These are phyloP conservation scores for Daldinia sp. DNA, from an alignment of 2,329 filamentous ascomycete genomes.

Conservation along the genomic window DNA sequence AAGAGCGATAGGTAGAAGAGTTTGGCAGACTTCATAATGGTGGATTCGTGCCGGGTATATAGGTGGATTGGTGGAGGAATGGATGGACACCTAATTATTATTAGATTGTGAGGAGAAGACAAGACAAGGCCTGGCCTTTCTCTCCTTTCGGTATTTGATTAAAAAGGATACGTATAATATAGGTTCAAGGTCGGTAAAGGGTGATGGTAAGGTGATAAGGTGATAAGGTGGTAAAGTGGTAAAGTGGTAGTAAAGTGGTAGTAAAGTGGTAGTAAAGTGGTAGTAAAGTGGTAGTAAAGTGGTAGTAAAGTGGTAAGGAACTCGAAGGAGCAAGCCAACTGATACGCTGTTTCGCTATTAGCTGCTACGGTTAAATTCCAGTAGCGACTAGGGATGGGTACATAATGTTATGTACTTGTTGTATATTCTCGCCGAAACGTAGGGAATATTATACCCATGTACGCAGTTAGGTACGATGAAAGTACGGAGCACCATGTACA, in stretches of 20 bases:
- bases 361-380: conserved; percentile 35
- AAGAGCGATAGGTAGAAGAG: conserved; percentile 66
- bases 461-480: neutral
- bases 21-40: conserved; percentile 61
- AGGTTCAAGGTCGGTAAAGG: no score
- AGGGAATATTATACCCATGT: no score
- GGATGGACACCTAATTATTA: conserved; percentile 30
- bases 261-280: conserved; percentile 5
- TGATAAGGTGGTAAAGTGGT: neutral
- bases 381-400: conserved; percentile 20
- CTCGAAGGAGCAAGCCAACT: conserved; percentile 6
- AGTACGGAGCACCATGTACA: neutral
- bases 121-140: conserved; percentile 22
- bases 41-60: conserved; percentile 33
- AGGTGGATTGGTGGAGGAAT: conserved; percentile 14
- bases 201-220: conserved; percentile 14
- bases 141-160: conserved; percentile 28
- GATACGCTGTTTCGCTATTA: no score
- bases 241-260: neutral
- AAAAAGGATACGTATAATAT: conserved; percentile 26
- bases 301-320: neutral
- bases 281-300: conserved; percentile 2
- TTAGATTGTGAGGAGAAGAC: conserved; percentile 27
- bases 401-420: conserved; percentile 1
- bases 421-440: neutral